These are phyloP conservation scores for Erysimum cheiri DNA, from an alignment of 441 rosid genomes.

Conservation along the genomic window DNA sequence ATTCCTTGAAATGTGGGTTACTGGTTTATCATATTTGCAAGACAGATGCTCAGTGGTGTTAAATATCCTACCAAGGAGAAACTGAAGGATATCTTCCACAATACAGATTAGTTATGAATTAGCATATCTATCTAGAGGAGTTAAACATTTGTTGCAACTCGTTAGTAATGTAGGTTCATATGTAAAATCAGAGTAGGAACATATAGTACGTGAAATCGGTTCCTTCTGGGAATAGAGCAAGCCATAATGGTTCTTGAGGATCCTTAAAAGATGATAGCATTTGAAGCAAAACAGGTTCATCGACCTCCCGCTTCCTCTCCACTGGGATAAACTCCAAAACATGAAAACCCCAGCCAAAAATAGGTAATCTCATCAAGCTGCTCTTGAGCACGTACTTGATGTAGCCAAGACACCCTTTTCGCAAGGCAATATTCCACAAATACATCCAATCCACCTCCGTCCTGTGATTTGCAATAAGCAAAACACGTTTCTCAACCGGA, in stretches of 20 bases:
- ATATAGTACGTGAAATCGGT: slow-evolving; percentile 87
- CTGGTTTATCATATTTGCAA: background rate
- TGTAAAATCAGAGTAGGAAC: slow-evolving; percentile 31
- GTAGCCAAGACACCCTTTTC: slow-evolving; percentile 79
- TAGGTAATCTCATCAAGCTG: slow-evolving; percentile 90
- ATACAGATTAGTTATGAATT: background rate
- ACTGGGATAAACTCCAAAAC: slow-evolving; percentile 92
- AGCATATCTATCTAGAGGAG: slow-evolving; percentile 6
- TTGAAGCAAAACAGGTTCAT: slow-evolving; percentile 66
- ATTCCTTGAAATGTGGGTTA: background rate
- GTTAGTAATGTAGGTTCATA: slow-evolving; percentile 32
- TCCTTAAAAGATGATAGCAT: slow-evolving; percentile 76
- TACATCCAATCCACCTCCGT: slow-evolving; percentile 99
- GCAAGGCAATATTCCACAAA: slow-evolving; percentile 90
- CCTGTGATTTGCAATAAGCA: slow-evolving; percentile 88
- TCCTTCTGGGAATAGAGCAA: slow-evolving; percentile 97
- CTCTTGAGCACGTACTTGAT: slow-evolving; percentile 92
- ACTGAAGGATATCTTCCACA: background rate
- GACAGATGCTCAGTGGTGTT: slow-evolving; percentile 11
- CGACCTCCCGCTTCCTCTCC: slow-evolving; percentile 94
- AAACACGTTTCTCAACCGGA: slow-evolving; percentile 68
- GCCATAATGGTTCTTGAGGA: slow-evolving; percentile 95
- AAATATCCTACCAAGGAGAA: slow-evolving; percentile 8
- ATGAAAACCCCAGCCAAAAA: slow-evolving; percentile 98
- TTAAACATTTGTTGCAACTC: background rate